Conservation (phyloP, 2,329 filamentous ascomycete species). For the Curvularia eragrostidis region DNA sequence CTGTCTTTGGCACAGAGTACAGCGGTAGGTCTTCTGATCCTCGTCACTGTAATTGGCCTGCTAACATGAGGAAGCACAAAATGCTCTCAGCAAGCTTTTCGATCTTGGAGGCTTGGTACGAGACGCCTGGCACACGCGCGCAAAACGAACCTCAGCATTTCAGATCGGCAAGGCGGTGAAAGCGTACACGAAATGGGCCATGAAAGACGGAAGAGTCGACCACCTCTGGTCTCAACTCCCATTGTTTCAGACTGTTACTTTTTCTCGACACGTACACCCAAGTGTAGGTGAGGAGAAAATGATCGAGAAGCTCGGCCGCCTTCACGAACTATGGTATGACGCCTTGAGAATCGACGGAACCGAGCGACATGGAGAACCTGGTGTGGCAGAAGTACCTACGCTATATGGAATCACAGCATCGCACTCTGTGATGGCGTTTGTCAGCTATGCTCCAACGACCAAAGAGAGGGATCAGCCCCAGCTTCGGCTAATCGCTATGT, state of each 20-base stretch:
- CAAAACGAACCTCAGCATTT: constrained; percentile 46
- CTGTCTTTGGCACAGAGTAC: constrained; percentile 54
- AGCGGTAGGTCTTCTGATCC: constrained; percentile 47
- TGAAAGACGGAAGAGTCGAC: constrained; percentile 57
- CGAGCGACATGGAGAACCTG: constrained; percentile 10
- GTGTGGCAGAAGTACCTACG: constrained; percentile 51
- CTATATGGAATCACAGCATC: constrained; percentile 63
- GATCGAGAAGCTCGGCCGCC: constrained; percentile 52
- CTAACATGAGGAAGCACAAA: constrained; percentile 52
- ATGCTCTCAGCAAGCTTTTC: constrained; percentile 59
- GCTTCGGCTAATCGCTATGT: constrained; percentile 57
- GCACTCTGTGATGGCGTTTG: constrained; percentile 60
- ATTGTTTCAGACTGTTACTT: constrained; percentile 56
- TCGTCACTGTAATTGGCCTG: background rate
- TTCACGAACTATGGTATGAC: constrained; percentile 54
- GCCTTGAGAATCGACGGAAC: constrained; percentile 38
- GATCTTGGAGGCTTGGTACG: constrained; percentile 59
- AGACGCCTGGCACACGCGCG: constrained; percentile 54
- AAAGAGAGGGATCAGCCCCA: constrained; percentile 28
- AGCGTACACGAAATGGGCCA: constrained; percentile 62
- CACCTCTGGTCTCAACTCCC: constrained; percentile 48
- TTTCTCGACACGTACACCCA: constrained; percentile 50
- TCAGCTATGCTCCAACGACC: constrained; percentile 56
- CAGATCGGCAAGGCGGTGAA: constrained; percentile 53
- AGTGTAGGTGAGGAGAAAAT: constrained; percentile 52